phyloP scores from a whole-genome alignment of 441 rosid genomes.

The Populus hybrid region DNA sequence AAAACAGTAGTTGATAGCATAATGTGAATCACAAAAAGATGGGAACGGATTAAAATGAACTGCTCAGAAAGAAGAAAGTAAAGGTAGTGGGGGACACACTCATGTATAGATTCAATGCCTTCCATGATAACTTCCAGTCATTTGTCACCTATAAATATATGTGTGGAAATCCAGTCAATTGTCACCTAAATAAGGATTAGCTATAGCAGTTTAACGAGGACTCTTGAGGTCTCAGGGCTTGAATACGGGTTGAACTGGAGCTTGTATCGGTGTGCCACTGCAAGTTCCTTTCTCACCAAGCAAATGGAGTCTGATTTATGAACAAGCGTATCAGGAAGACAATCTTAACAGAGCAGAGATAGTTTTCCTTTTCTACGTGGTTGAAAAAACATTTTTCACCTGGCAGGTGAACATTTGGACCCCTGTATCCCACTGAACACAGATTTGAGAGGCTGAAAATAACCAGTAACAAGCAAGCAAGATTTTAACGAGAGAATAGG shows the following conservation, averaged over 20 bases:
- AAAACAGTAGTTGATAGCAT: neutral
- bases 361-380: no score
- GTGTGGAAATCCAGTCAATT: no score
- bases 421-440: neutral
- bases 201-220: no score
- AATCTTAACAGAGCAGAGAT: no score
- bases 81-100: neutral
- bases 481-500: neutral
- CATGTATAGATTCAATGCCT: conserved; percentile 13
- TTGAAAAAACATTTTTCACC: neutral
- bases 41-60: neutral
- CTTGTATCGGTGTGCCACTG: no score
- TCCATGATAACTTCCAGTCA: conserved; percentile 14
- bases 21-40: conserved; percentile 18
- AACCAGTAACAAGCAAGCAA: neutral
- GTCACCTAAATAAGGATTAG: no score
- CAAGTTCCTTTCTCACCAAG: no score
- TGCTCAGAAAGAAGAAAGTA: neutral
- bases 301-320: no score
- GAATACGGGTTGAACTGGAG: no score
- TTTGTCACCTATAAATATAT: no score
- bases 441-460: neutral
- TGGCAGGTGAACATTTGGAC: neutral
- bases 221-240: no score
- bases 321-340: no score